Conservation (phyloP, 129 eudicot species). For the Pulicaria dysenterica region DNA sequence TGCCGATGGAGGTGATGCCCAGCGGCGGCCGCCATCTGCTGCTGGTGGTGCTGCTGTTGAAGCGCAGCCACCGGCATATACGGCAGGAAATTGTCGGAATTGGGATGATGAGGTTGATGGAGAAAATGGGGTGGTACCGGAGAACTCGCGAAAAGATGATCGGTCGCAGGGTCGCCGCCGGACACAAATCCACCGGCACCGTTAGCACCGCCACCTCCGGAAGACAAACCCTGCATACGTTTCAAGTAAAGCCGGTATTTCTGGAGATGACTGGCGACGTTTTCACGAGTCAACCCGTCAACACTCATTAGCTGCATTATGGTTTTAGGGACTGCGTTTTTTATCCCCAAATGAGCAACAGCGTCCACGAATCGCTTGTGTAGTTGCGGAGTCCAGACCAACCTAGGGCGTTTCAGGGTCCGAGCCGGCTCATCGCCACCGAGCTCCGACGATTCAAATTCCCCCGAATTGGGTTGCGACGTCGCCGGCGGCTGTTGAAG, state of each 20-base stretch:
- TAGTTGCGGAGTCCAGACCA: conserved; percentile 99
- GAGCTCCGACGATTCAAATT: conserved; percentile 77
- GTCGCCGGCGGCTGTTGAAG: conserved; percentile 38
- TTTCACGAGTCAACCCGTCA: conserved; percentile 89
- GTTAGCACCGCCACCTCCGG: conserved; percentile 25
- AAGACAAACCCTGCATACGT: conserved; percentile 82
- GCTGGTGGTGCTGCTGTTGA: conserved; percentile 63
- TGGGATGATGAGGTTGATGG: conserved; percentile 43
- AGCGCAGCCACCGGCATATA: conserved; percentile 58
- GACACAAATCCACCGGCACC: conserved; percentile 45
- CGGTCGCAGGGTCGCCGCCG: conserved; percentile 73
- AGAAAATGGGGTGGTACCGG: conserved; percentile 96
- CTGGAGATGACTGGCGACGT: conserved; percentile 94
- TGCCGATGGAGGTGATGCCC: conserved; percentile 56
- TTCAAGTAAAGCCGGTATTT: conserved; percentile 87
- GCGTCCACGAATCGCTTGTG: conserved; percentile 96
- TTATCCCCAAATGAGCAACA: conserved; percentile 91
- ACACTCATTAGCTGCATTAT: conserved; percentile 98
- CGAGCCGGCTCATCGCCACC: conserved; percentile 85
- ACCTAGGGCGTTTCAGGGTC: conserved; percentile 86
- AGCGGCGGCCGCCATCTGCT: conserved; percentile 54
- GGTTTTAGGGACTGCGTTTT: conserved; percentile 95
- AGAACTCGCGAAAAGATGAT: conserved; percentile 82
- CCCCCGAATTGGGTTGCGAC: conserved; percentile 57
- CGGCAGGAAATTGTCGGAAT: conserved; percentile 58